These are phyloP conservation scores for Trichosporon asahii DNA, from an alignment of 1,284 basidiomycete genomes.

Conservation along the genomic window DNA sequence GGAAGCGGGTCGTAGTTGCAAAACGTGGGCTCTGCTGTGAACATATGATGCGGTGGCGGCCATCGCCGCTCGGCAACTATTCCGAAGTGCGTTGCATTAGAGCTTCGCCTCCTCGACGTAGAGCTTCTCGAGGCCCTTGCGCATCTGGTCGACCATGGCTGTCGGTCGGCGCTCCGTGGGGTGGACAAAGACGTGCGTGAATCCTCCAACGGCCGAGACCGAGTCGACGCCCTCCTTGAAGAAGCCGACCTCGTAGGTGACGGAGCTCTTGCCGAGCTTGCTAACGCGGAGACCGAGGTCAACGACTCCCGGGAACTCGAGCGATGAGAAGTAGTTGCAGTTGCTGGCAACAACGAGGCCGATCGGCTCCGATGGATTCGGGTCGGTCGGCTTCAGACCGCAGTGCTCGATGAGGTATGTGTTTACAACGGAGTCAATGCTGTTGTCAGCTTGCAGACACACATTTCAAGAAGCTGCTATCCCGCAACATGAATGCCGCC, in stretches of 20 bases:
- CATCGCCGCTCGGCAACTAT: neutral
- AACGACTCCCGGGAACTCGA: slow-evolving; percentile 22
- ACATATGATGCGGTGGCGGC: too few species aligned
- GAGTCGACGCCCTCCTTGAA: slow-evolving; percentile 14
- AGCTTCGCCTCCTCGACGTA: slow-evolving; percentile 5
- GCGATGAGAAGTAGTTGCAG: slow-evolving; percentile 25
- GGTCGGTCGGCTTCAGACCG: slow-evolving; percentile 20
- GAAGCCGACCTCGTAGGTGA: slow-evolving; percentile 27
- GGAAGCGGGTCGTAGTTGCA: too few species aligned
- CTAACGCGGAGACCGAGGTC: slow-evolving; percentile 23
- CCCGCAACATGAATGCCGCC: too few species aligned
- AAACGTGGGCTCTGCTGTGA: too few species aligned
- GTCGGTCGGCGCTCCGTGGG: slow-evolving; percentile 19
- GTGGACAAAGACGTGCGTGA: slow-evolving; percentile 26
- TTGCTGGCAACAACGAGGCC: slow-evolving; percentile 21
- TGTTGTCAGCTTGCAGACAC: slow-evolving; percentile 17
- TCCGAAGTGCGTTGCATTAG: neutral
- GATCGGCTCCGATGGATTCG: slow-evolving; percentile 19
- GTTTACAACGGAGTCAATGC: slow-evolving; percentile 26
- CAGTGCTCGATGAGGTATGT: slow-evolving; percentile 23
- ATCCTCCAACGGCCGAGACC: slow-evolving; percentile 22
- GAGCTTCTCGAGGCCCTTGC: slow-evolving; percentile 15
- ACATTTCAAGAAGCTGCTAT: too few species aligned
- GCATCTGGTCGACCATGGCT: slow-evolving; percentile 19
- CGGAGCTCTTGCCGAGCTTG: slow-evolving; percentile 22